These are phyloP conservation scores for Smittium mucronatum DNA, from an alignment of 371 early-diverging fungal genomes.

Conservation along the genomic window DNA sequence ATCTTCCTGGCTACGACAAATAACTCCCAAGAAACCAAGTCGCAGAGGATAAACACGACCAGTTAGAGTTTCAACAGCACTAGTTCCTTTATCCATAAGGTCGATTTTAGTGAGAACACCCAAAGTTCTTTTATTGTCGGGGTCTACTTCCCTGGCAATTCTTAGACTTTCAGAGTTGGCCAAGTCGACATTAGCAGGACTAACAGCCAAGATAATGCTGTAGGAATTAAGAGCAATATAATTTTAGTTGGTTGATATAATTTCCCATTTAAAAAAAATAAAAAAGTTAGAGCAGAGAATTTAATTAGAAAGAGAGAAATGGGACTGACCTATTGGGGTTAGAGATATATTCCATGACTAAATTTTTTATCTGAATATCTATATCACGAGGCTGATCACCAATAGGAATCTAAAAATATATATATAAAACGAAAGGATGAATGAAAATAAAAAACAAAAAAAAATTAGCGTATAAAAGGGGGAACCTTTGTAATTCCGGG, in stretches of 20 bases:
- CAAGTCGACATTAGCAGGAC: constrained; percentile 83
- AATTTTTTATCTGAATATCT: constrained; percentile 68
- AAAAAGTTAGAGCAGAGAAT: too few species aligned
- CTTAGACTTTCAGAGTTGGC: constrained; percentile 90
- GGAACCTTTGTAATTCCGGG: constrained; percentile 85
- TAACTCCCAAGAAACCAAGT: constrained; percentile 82
- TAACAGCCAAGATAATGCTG: constrained; percentile 89
- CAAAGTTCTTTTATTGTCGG: constrained; percentile 71
- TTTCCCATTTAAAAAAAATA: too few species aligned
- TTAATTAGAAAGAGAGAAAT: too few species aligned
- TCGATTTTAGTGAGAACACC: constrained; percentile 92
- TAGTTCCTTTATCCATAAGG: constrained; percentile 89
- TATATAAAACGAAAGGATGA: too few species aligned
- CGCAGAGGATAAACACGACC: constrained; percentile 70
- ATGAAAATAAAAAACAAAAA: too few species aligned
- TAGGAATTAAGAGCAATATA: too few species aligned
- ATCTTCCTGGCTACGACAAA: constrained; percentile 83
- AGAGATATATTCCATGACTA: constrained; percentile 72
- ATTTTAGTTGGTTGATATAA: too few species aligned
- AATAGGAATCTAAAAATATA: constrained; percentile 32
- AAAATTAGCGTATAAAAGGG: too few species aligned
- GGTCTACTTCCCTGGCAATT: constrained; percentile 83
- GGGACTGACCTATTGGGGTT: too few species aligned
- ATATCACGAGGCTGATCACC: constrained; percentile 84
- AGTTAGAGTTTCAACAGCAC: constrained; percentile 73